Conservation (phyloP, 1,284 basidiomycete species). For the Agaricales sp. region DNA sequence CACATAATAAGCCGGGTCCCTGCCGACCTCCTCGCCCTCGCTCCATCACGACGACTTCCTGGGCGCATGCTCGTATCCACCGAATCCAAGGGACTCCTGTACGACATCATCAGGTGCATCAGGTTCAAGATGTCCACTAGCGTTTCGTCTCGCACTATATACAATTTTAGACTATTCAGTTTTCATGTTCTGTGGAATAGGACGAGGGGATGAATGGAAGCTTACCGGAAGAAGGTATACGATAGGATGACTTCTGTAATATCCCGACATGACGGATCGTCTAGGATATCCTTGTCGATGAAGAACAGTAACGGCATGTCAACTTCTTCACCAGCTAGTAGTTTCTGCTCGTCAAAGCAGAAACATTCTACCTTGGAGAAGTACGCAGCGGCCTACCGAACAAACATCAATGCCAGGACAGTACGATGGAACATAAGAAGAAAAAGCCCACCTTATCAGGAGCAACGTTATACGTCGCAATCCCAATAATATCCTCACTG, state of each 20-base stretch:
- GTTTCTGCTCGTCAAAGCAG: constrained; percentile 97
- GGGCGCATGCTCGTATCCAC: constrained; percentile 37
- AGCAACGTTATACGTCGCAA: constrained; percentile 97
- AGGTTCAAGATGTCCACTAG: constrained; percentile 74
- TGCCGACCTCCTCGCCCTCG: no score
- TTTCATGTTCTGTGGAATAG: constrained; percentile 5
- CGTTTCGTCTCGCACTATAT: constrained; percentile 68
- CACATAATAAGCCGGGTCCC: no score
- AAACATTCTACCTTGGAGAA: constrained; percentile 99
- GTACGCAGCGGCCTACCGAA: constrained; percentile 83
- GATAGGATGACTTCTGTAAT: constrained; percentile 90
- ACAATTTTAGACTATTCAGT: neutral
- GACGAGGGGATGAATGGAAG: constrained; percentile 2
- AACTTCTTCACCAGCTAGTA: constrained; percentile 93
- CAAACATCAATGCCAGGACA: constrained; percentile 1
- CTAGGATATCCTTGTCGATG: constrained; percentile 93
- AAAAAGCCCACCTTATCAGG: constrained; percentile 67
- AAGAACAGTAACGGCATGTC: constrained; percentile 99
- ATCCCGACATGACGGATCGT: constrained; percentile 80
- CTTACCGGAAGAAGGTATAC: constrained; percentile 95
- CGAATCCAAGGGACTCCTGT: constrained; percentile 70
- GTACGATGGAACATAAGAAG: neutral
- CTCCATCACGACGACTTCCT: neutral
- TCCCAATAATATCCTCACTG: constrained; percentile 88
- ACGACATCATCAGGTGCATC: constrained; percentile 75